These are phyloP conservation scores for Neophaeococcomyces aloes DNA, from an alignment of 2,329 filamentous ascomycete genomes.

Conservation along the genomic window DNA sequence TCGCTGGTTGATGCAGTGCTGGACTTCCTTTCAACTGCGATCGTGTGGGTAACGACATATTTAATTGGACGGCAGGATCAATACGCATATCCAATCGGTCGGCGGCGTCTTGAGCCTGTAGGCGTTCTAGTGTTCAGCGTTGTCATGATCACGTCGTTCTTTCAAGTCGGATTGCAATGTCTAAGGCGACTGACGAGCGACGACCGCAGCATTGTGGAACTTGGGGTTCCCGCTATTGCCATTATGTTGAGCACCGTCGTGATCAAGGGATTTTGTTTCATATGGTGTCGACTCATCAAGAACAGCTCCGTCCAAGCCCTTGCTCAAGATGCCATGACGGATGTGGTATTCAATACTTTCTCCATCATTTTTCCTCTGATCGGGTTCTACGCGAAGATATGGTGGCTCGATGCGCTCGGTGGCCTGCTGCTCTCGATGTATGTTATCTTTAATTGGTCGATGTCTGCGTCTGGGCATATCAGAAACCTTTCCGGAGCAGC, in stretches of 20 bases:
- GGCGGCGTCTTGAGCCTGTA: conserved; percentile 64
- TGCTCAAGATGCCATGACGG: conserved; percentile 57
- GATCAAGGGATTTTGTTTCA: conserved; percentile 72
- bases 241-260: conserved; percentile 76
- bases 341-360: conserved; percentile 84
- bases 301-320: conserved; percentile 80
- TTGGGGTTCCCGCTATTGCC: conserved; percentile 59
- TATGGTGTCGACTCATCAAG: conserved; percentile 77
- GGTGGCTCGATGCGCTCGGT: conserved; percentile 75
- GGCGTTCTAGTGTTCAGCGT: conserved; percentile 73
- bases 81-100: conserved; percentile 67
- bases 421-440: conserved; percentile 67
- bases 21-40: conserved; percentile 70
- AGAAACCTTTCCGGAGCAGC: conserved; percentile 70
- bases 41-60: conserved; percentile 67
- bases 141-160: conserved; percentile 78
- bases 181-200: conserved; percentile 50
- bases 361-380: conserved; percentile 78
- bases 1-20: conserved; percentile 69
- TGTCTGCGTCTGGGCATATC: conserved; percentile 65
- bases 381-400: conserved; percentile 63
- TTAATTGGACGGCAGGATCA: conserved; percentile 64
- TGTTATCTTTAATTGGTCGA: conserved; percentile 70
- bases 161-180: conserved; percentile 64
- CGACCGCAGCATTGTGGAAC: conserved; percentile 59